A percentile compares a stretch with the other conserved stretches of the same genome.
phyloP scores from a whole-genome alignment of 805 yeast genomes.

The Starmerella ratchasimensis region DNA sequence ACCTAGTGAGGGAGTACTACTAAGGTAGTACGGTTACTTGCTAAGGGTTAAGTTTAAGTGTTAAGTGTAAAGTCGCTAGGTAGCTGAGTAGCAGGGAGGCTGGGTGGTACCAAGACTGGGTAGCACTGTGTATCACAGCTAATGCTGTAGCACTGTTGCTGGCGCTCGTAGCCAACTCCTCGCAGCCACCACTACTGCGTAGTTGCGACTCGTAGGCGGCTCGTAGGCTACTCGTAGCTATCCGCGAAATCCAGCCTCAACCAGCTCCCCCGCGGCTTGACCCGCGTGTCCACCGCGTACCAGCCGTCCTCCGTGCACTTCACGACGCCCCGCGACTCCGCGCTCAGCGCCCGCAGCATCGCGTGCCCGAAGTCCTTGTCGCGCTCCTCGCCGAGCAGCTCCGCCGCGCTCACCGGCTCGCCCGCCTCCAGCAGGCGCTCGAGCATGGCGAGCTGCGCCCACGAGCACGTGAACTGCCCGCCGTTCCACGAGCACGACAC shows the following conservation, averaged over 20 bases:
- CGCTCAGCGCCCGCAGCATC: not conserved
- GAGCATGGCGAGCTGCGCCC: conserved; percentile 3
- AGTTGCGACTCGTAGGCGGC: too few species aligned
- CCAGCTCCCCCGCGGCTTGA: conserved; percentile 1
- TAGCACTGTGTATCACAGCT: too few species aligned
- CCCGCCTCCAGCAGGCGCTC: not conserved
- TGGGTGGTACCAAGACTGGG: too few species aligned
- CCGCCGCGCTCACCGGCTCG: not conserved
- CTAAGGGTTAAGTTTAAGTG: too few species aligned
- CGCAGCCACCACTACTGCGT: too few species aligned
- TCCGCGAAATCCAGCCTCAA: not conserved
- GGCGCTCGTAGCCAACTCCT: too few species aligned
- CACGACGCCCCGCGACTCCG: conserved; percentile 3
- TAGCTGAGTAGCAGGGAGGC: too few species aligned
- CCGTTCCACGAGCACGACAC: not conserved
- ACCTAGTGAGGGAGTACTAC: too few species aligned
- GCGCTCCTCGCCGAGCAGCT: not conserved
- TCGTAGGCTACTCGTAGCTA: not conserved
- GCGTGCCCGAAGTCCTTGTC: too few species aligned
- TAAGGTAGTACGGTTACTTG: too few species aligned
- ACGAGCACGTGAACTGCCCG: conserved; percentile 2
- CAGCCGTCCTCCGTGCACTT: not conserved
- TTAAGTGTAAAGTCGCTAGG: too few species aligned
- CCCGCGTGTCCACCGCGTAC: not conserved
- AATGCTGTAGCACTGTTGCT: too few species aligned